Conservation (phyloP, 768 basidiomycete species). For the Suillus fuscotomentosus region DNA sequence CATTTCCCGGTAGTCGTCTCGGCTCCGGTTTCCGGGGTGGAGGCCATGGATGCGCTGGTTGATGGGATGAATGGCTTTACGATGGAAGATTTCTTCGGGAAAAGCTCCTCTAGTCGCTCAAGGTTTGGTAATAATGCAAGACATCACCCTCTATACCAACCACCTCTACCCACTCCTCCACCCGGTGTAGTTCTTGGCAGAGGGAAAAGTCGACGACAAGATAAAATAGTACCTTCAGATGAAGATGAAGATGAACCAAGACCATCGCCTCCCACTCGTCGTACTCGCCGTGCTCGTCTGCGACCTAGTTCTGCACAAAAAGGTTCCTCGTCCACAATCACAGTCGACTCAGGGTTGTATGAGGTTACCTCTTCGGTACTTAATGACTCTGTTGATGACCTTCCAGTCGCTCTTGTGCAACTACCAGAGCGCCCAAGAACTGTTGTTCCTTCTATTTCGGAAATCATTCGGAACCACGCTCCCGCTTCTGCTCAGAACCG, state of each 20-base stretch:
- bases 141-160: slow-evolving; percentile 77
- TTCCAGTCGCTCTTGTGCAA: slow-evolving; percentile 14
- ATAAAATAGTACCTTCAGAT: slow-evolving; percentile 41
- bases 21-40: slow-evolving; percentile 76
- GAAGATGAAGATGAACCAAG: slow-evolving; percentile 45
- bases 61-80: slow-evolving; percentile 81
- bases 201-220: slow-evolving; percentile 31
- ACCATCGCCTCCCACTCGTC: slow-evolving; percentile 13
- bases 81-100: slow-evolving; percentile 53
- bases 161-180: slow-evolving; percentile 81
- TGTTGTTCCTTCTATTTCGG: slow-evolving; percentile 78
- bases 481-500: slow-evolving; percentile 55
- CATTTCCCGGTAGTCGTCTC: slow-evolving; percentile 68
- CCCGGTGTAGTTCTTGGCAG: slow-evolving; percentile 72
- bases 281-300: slow-evolving; percentile 12
- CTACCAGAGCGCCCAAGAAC: slow-evolving; percentile 38
- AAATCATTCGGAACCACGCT: slow-evolving; percentile 80
- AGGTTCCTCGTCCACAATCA: slow-evolving; percentile 30
- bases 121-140: slow-evolving; percentile 58
- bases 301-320: slow-evolving; percentile 24
- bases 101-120: slow-evolving; percentile 43
- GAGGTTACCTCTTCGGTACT: slow-evolving; percentile 15
- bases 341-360: slow-evolving; percentile 19
- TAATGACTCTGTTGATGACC: slow-evolving; percentile 12
- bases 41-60: slow-evolving; percentile 85